Evolutionary conservation across 2,329 filamentous ascomycete genomes (phyloP), one percentile per base, ranked within the genome.

Genomic region (Alternaria sp.): DNA sequence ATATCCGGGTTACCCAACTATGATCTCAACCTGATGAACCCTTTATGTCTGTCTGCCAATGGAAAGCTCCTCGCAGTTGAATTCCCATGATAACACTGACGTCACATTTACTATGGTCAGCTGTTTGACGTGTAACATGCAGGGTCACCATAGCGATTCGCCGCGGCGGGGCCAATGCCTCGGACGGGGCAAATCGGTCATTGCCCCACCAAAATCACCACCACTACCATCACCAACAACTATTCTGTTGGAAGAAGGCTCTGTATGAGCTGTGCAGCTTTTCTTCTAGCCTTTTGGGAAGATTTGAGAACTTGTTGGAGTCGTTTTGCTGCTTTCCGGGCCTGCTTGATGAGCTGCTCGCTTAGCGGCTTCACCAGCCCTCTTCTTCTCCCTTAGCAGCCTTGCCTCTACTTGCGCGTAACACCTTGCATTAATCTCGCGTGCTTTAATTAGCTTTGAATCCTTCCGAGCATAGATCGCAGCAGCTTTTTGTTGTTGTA

Each of bases 251-350:
- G 17, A 17, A 17, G 17, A 17, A 17, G 17, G 17, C 17, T 17
- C 17, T 17, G 17, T 17, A 17, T 17, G 17, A 17, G 17, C 17
- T 17, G 17, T 17, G 17, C 17, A 17, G 17, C 17, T 17, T 17
- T 17, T 17, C 17, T 17, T 1, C 17, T 17, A 17, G 17, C 17
- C 34, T 50, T 39, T n/a, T 50, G 46, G 23, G 46, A 37, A 14
- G 17, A 37, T 49, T 49, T 49, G 11, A 50, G 4, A 50, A 31
- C 21, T 50, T 50, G 33, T 50, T 42, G 21, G 9, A 53, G 34
- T 36, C 42, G 42, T 46, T 46, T 31, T 46, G 26, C 26, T 7
- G 42, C 21, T 14, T 17, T 46, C 7, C 26, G 26, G 14, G 42
- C 42, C 42, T 21, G 24, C 42, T 33, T 31, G 10, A 1, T 5